Conservation (phyloP, 2,329 filamentous ascomycete genomes). For the Aspergillus awamori region DNA sequence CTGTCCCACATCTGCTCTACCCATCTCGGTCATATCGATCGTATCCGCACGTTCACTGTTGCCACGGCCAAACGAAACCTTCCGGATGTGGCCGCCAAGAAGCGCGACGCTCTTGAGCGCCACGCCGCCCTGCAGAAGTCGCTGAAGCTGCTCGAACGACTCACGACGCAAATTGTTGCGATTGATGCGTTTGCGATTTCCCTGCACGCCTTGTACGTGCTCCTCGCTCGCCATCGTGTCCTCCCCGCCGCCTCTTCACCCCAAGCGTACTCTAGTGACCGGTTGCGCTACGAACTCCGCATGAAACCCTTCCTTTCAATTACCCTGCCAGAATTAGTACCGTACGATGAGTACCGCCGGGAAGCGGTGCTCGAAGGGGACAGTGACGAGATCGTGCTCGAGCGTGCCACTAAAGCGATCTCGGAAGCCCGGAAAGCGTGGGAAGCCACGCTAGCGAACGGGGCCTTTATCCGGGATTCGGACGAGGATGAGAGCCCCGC, state of each 20-base stretch:
- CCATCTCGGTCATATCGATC: slow-evolving; percentile 68
- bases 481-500: slow-evolving; percentile 32
- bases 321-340: slow-evolving; percentile 67
- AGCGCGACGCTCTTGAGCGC: slow-evolving; percentile 25
- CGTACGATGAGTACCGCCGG: slow-evolving; percentile 62
- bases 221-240: slow-evolving; percentile 61
- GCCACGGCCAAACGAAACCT: slow-evolving; percentile 34
- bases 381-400: slow-evolving; percentile 43
- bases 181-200: slow-evolving; percentile 58
- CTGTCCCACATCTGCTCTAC: slow-evolving; percentile 73
- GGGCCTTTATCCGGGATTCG: slow-evolving; percentile 35
- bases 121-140: slow-evolving; percentile 42
- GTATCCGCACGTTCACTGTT: slow-evolving; percentile 68
- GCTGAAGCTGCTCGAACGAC: slow-evolving; percentile 59
- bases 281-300: slow-evolving; percentile 75
- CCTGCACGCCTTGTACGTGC: slow-evolving; percentile 64
- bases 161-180: slow-evolving; percentile 67
- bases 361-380: slow-evolving; percentile 49
- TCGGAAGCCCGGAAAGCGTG: slow-evolving; percentile 47
- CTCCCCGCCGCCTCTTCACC: slow-evolving; percentile 52
- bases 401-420: slow-evolving; percentile 43
- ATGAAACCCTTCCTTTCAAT: slow-evolving; percentile 81
- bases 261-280: slow-evolving; percentile 66
- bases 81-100: slow-evolving; percentile 18
- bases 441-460: slow-evolving; percentile 46